Evolutionary conservation across 108 stramenopile species (phyloP), one percentile per base, ranked within the genome.

Genomic region (Chaetoceros muelleri): DNA sequence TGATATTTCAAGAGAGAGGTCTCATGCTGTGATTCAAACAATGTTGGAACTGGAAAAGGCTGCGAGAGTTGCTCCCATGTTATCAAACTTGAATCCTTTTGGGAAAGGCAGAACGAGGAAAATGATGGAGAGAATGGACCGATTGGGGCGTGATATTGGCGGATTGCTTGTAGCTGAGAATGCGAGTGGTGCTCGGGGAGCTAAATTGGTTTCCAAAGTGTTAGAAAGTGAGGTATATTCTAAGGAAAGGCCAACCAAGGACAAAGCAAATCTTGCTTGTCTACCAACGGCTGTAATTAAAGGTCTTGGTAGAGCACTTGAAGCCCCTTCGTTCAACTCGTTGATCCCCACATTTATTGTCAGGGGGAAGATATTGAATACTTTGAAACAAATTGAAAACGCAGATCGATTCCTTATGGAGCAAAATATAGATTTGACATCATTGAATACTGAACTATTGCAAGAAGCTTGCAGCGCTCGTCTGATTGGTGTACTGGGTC

Each of bases 31-130:
- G 28, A 55, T 92, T 46, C 53, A 65, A 18, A 72, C 82, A 17
- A 55, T 92, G 55, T 25, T 86, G 24, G 57, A 76, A 17, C 50
- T 92, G 5, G 90, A 92, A 65, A 68, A 61, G 46, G 66, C 69
- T 10, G 79, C 82, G 16, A 58, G 72, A 19, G 61, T 72, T 3
- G 69, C 77, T n/a, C 83, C 83, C n/a, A 69, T 62, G 28, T 60
- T 79, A 21, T 31, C 75, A n/a, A 85, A 85, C 54, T 53, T 90
- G 45, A 90, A 90, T 63, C 74, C 85, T 20, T 86, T 90, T 71
- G 88, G 88, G 7, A 31, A 75, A 70, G 57, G 64, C 58, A 24
- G 55, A 66, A 13, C 69, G 67, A 24, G 18, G 48, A 22, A 55
- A 20, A 55, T 55, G 30, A 75, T 75, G 74, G 65, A 71, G 49